Percentiles rank a stretch among this genome's conserved stretches.
Evolutionary conservation across 345 rosid genomes (phyloP).

Genomic region (Populus simonii): DNA sequence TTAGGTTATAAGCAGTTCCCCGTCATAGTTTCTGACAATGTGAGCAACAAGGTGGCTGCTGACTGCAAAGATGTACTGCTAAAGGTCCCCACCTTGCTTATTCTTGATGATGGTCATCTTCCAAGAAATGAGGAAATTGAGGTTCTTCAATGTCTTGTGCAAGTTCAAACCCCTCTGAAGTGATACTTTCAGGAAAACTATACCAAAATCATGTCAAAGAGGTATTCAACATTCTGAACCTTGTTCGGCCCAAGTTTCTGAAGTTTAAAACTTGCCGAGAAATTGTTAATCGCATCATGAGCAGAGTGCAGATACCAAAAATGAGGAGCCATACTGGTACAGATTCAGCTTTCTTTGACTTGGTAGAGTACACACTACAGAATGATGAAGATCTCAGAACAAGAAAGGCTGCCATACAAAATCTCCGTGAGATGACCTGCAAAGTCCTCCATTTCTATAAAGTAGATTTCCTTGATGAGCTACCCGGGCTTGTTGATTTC

Average conservation of each 20-base stretch:
- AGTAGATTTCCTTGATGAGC: conserved; percentile 68
- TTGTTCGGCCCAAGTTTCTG: conserved; percentile 70
- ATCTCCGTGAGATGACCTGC: conserved; percentile 69
- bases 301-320: conserved; percentile 45
- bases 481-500: conserved; percentile 64
- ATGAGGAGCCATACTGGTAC: conserved; percentile 37
- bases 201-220: conserved; percentile 73
- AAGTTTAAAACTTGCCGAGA: conserved; percentile 37
- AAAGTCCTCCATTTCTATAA: conserved; percentile 64
- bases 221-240: conserved; percentile 70
- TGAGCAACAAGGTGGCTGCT: conserved; percentile 17
- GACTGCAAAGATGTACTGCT: conserved; percentile 56
- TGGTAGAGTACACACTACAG: conserved; percentile 58
- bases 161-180: conserved; percentile 60
- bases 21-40: conserved; percentile 49
- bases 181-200: conserved; percentile 72
- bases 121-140: conserved; percentile 65
- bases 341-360: conserved; percentile 43
- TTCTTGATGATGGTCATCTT: conserved; percentile 77
- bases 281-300: conserved; percentile 46
- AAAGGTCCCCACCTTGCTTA: conserved; percentile 60
- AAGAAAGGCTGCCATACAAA: conserved; percentile 52
- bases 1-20: conserved; percentile 77
- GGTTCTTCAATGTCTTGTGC: conserved; percentile 54
- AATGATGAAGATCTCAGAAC: conserved; percentile 38